phyloP scores from a whole-genome alignment of 805 yeast species.

The Millerago galiae region DNA sequence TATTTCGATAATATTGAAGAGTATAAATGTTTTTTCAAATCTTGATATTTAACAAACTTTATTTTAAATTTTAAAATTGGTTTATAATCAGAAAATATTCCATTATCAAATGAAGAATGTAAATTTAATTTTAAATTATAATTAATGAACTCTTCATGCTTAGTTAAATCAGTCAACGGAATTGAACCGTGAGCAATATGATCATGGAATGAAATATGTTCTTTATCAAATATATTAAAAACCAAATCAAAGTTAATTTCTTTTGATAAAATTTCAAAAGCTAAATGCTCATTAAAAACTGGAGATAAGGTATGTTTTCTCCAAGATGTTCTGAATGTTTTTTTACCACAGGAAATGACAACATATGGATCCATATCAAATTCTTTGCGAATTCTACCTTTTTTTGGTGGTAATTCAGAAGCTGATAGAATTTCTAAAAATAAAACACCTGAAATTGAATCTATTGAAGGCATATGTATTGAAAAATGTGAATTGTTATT shows the following conservation, averaged over 20 bases:
- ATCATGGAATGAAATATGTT: slow-evolving; percentile 76
- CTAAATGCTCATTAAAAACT: slow-evolving; percentile 68
- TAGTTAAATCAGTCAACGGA: slow-evolving; percentile 43
- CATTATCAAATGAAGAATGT: slow-evolving; percentile 11
- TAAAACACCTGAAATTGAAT: slow-evolving; percentile 48
- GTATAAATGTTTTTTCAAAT: slow-evolving; percentile 68
- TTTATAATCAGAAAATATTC: slow-evolving; percentile 20
- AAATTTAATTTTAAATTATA: slow-evolving; percentile 33
- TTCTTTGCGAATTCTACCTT: slow-evolving; percentile 57
- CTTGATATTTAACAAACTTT: slow-evolving; percentile 60
- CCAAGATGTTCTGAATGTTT: slow-evolving; percentile 81
- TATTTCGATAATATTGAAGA: slow-evolving; percentile 49
- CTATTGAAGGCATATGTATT: neutral
- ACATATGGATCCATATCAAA: slow-evolving; percentile 98
- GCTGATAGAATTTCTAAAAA: slow-evolving; percentile 73
- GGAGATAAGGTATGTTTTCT: slow-evolving; percentile 80
- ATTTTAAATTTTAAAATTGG: slow-evolving; percentile 57
- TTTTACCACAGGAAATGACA: slow-evolving; percentile 82
- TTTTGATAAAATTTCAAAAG: slow-evolving; percentile 65
- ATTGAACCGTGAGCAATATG: slow-evolving; percentile 63
- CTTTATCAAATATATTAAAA: slow-evolving; percentile 78
- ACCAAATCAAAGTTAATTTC: slow-evolving; percentile 63
- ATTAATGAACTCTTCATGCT: slow-evolving; percentile 16
- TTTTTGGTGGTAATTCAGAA: slow-evolving; percentile 70
- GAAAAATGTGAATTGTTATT: neutral